Evolutionary conservation across 306 rosid genomes (phyloP), one percentile per base, ranked within the genome.

Genomic region (Dalbergia oliveri): DNA sequence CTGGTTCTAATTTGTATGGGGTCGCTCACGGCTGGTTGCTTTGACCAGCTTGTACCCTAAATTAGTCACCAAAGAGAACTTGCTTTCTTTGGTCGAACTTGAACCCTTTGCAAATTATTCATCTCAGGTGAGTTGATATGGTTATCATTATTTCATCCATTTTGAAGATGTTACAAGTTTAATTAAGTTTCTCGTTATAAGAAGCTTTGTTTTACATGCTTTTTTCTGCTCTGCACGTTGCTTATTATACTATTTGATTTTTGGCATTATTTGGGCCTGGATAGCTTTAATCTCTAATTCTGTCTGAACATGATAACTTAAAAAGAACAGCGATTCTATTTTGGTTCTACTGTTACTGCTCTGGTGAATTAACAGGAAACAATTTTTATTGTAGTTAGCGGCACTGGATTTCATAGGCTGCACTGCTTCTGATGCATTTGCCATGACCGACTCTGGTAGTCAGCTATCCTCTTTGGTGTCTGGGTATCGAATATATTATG

Each of bases 391-490:
- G 80, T 72, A 95, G 97, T 87, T 95, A 82, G 98, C 99, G 8
- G 98, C 99, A 56, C 85, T 95, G 91, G 99, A 95, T 85, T 95
- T 84, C 88, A 95, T 95, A 89, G 99, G 91, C 68, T 90, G 94
- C 89, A 89, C 93, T 34, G 99, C 98, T 76, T 82, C 99, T 0
- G 83, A 93, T 93, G 98, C 99, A 71, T 95, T 95, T 87, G 91
- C 99, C 79, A 95, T 95, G 97, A 95, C 99, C 2, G 98, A 95
- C 82, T 95, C 99, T 12, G 99, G 98, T 75, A 93, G 99, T 85
- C 99, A 93, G 60, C 86, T 95, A 69, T 93, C 99, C 39, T 95
- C 99, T 73, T 88, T 95, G 84, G 98, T 93, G 26, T 89, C 96
- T 3, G 98, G 99, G 74, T 89, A 79, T 81, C 91, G 98, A 21